Evolutionary conservation across 176 grass and related monocot species (phyloP), one percentile per base, ranked within the genome.

Genomic region (Musa troglodytarum): DNA sequence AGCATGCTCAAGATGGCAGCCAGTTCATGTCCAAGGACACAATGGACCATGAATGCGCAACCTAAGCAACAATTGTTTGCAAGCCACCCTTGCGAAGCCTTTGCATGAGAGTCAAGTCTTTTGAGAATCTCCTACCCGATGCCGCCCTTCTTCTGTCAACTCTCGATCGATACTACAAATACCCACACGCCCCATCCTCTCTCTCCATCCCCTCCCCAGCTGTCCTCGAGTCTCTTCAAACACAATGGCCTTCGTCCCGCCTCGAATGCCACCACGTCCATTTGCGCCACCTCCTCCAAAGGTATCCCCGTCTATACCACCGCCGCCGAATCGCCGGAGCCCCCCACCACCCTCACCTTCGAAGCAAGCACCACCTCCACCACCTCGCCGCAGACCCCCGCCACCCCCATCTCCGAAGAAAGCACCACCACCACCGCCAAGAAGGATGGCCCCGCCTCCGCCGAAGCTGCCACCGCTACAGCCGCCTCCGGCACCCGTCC

Each of bases 21-120:
- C 34, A 43, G 34, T 43, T 43, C 34, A 43, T 43, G 34, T 43
- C 0, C 0, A 6, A 43, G 34, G 34, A 43, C 34, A 43, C 34
- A 43, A 43, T 43, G 34, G 34, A 4, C 34, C 34, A 43, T 5
- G 34, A 43, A 43, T 43, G 4, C 34, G 5, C 34, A 43, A 43
- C 34, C 34, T 43, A 90, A 86, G 88, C 85, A 83, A 90, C 49
- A 76, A 51, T 50, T 76, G 58, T 85, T 72, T 62, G 34, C 4
- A 43, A 43, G 34, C 34, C 34, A 43, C 34, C 34, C 4, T 43
- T 43, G 34, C 34, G 54, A 74, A 88, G 74, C 59, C 88, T 87
- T 96, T 81, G 88, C 81, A 88, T 84, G 69, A 74, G 88, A 96
- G 88, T 78, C 82, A 95, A 91, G 86, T 65, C 34, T 43, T 43